Evolutionary conservation across 2,329 filamentous ascomycete species (phyloP), one percentile per base, ranked within the genome.

Genomic region (Aquanectria penicillioides): DNA sequence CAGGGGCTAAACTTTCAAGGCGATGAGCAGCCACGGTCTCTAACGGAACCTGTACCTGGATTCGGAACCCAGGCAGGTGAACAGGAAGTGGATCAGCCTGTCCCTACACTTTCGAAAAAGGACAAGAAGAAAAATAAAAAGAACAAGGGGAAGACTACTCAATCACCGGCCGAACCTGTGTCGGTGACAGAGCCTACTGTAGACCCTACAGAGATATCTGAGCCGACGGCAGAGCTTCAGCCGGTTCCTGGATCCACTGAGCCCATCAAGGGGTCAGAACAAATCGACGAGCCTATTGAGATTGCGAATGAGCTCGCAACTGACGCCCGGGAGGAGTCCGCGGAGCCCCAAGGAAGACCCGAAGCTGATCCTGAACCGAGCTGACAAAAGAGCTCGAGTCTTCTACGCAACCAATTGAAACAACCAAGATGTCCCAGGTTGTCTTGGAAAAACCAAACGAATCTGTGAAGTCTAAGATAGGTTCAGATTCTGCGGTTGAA

Each of bases 111-210:
- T 25, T 63, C 49, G 7, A 69, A 70, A 36, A 69, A 65, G 28
- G 63, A 62, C 20, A 61, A 59, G 34, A 66, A 65, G 22, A 66
- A 63, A 22, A 53, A 57, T 34, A 64, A 69, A 34, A 65, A 66
- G 57, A 49, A 49, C 41, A 61, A 68, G 49, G 57, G 58, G 41
- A 59, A 64, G 51, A 18, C 47, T 36, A 18, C 26, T 13, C 49
- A 49, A 9, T 18, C 36, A 10, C n/a, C 29, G n/a, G 40, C 26
- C 6, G 33, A 37, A 2, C 29, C 17, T 36, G 26, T 34, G 11
- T 6, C 26, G 36, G 5, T 20, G 8, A 9, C 13, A 13, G 48
- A 53, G 18, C 38, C 34, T 44, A 13, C 33, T 9, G 28, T 28
- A 12, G 46, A 51, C 15, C 25, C 43, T 10, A 36, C 34, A 6